These are phyloP conservation scores for Chaetomium strumarium DNA, from an alignment of 2,329 filamentous ascomycete species.

Conservation along the genomic window DNA sequence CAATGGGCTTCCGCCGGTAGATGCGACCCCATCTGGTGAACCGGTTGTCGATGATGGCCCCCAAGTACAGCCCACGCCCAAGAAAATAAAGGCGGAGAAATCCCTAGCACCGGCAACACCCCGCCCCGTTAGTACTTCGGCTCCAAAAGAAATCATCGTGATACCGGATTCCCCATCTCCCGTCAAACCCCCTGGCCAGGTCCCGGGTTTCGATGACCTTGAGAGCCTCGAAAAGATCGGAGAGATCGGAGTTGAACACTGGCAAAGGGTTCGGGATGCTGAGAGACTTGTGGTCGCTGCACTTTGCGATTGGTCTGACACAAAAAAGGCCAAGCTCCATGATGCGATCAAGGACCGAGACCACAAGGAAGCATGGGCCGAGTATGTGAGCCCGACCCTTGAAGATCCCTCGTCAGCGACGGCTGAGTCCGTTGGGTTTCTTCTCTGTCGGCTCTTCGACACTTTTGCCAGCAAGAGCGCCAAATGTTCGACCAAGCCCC, in stretches of 20 bases:
- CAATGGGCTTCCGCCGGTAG: neutral
- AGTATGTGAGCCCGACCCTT: conserved; percentile 23
- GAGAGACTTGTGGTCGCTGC: conserved; percentile 28
- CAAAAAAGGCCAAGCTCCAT: conserved; percentile 25
- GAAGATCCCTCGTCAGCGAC: neutral
- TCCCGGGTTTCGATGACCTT: conserved; percentile 14
- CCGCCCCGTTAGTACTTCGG: neutral
- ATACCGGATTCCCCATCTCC: conserved; percentile 12
- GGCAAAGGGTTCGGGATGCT: conserved; percentile 22
- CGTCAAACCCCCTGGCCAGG: neutral
- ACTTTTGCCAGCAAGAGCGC: conserved; percentile 17
- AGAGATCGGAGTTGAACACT: conserved; percentile 18
- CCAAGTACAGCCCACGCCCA: neutral
- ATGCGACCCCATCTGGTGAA: neutral
- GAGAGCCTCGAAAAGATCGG: conserved; percentile 15
- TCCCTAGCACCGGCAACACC: conserved; percentile 3
- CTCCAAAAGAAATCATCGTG: conserved; percentile 15
- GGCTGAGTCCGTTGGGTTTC: conserved; percentile 1
- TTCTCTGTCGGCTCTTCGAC: conserved; percentile 23
- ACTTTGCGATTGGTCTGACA: conserved; percentile 24
- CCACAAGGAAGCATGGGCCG: conserved; percentile 26
- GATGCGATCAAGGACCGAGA: conserved; percentile 11
- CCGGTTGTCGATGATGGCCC: neutral
- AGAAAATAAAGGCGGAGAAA: conserved; percentile 10
- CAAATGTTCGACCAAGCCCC: neutral